Conservation (phyloP, 2,329 filamentous ascomycete species). For the Fusarium xyrophilum region DNA sequence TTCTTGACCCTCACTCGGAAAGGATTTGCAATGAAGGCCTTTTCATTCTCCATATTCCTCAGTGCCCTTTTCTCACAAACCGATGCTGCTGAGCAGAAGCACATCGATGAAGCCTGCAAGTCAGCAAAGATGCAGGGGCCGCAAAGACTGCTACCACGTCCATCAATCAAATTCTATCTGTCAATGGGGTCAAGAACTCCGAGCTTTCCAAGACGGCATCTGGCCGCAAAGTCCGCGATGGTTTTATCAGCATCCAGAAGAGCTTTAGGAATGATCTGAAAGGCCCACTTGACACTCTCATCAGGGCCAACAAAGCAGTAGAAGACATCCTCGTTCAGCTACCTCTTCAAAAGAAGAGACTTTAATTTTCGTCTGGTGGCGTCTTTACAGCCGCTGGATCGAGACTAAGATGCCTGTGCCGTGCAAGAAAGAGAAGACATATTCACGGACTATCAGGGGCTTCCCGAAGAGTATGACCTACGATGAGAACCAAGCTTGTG, state of each 20-base stretch:
- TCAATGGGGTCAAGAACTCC: not conserved
- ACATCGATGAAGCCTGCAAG: not conserved
- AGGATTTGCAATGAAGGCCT: not conserved
- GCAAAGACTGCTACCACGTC: not conserved
- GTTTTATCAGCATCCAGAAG: not conserved
- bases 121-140: not conserved
- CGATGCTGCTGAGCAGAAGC: not conserved
- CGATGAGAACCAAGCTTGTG: not conserved
- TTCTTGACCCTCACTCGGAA: rapidly evolving
- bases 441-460: not conserved
- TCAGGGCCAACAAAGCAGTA: slow-evolving; percentile 16
- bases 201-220: not conserved
- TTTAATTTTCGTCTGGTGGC: slow-evolving; percentile 4
- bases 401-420: slow-evolving; percentile 11
- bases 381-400: slow-evolving; percentile 10
- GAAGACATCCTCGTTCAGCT: slow-evolving; percentile 9
- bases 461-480: not conserved
- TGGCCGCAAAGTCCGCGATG: not conserved
- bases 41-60: not conserved
- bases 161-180: not conserved
- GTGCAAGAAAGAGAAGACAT: not conserved
- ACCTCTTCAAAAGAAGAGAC: slow-evolving; percentile 10
- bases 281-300: slow-evolving; percentile 9
- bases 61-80: not conserved
- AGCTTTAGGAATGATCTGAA: slow-evolving; percentile 19